Base-by-base conservation (phyloP, 192 early-diverging fungal genomes). In the Coemansia sp. region DNA sequence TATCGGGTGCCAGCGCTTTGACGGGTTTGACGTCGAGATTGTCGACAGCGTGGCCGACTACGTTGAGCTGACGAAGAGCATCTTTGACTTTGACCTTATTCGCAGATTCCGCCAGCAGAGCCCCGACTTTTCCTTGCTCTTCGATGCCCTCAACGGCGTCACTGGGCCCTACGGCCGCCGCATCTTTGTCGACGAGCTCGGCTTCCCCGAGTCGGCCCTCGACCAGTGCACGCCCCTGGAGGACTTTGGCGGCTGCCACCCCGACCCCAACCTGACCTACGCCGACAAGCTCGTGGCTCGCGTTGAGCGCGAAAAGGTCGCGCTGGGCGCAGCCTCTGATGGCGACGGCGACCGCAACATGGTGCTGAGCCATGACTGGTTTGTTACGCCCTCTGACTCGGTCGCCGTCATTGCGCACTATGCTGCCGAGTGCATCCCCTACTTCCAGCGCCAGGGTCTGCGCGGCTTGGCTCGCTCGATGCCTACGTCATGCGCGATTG, bases 301-400 rank as follows among this genome's bases (percentile, higher is more conserved):
- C 26, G 95, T 97, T 20, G 86, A 87, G 66, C 83, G 82, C 81
- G 92, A 94, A 65, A 66, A 73, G 31, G 88, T 95, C 58, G 83
- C 85, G 64, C 93, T 99, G 74, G 97, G 95, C 52, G 97, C 95
- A 16, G 96, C 96, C 6, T 96, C 93, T 0, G 96, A 99, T 78
- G 96, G 96, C 65, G 96, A 99, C 81, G 96, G 96, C 66, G 96
- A 94, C 64, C 91, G 92, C 66, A 97, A 99, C 85, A 97, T 99
- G 97, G 93, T 99, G 55, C 92, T 97, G 73, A 92, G 93, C 70
- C 91, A 95, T 72, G 88, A 92, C 60, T 92, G 88, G 64, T 99
- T 99, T 79, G 95, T 99, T 38, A 97, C 92, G 23, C 97, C 97
- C 1, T 94, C 92, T 16, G 97, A 99, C 73, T 96, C 94, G 35